Base-by-base conservation (phyloP, 106 monocot genomes). In the Acorus gramineus region DNA sequence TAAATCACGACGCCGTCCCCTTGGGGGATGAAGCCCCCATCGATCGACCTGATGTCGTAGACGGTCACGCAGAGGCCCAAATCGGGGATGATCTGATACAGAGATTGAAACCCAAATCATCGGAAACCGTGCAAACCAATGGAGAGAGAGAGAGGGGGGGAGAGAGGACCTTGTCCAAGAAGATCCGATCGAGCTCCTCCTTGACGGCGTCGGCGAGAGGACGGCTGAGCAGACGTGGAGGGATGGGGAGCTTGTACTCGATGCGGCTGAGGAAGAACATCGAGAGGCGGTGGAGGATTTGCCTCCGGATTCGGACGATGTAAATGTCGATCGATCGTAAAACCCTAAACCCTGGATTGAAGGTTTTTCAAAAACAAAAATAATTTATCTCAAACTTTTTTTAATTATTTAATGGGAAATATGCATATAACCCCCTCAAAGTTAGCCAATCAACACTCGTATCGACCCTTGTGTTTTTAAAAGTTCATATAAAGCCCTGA, bases 21-120 rank as follows among this genome's bases (percentile, higher is more conserved):
- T 1, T 83, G 81, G 47, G 60, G 59, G 11, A 94, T 73, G 65
- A 84, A 82, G 2, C 93, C 93, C 43, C 89, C 93, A 50, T 89
- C 82, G 11, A 94, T 69, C 13, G 84, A 82, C 28, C 44, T 77
- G 60, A 94, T 82, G 45, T 94, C 93, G 64, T 94, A 94, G 14
- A 94, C 61, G 67, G 93, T 86, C 55, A 89, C 61, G 57, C 93
- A 94, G 50, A 94, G 81, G n/a, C 93, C 93, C 69, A 94, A 78
- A 65, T 89, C 76, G 6, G 89, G n/a, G 48, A 94, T 78, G 47
- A 93, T 83, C 93, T 93, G 64, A 8, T 48, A 56, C 11, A 68
- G 7, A n/a, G 49, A 49, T 10, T 42, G 14, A 47, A 62, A 59
- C 5, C 56, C 44, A 67, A 10, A 7, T 48, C 3, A 66, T 28